Evolutionary conservation across 2,329 filamentous ascomycete genomes (phyloP), one percentile per base, ranked within the genome.

Genomic region (Escovopsis sp.): DNA sequence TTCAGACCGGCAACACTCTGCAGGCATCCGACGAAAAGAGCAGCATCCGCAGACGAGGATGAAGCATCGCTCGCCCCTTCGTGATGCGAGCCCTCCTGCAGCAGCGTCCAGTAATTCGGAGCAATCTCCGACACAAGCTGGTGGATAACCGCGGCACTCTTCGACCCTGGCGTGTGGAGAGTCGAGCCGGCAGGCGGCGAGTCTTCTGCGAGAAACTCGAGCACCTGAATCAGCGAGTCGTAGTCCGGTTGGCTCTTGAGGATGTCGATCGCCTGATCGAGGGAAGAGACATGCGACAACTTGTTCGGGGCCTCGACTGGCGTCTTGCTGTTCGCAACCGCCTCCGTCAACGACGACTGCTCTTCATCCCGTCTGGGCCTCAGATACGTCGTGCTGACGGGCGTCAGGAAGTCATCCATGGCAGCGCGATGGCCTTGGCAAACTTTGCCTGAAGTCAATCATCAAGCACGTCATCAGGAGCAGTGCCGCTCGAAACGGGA

Each of bases 61-160:
- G 11, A 13, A 21, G 35, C 29, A 3, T 33, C 9, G 19, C 43
- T 33, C 5, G 34, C 26, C 27, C 35, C 40, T 10, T 39, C 38
- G 16, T 42, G 26, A 3, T 45, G 39, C 19, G 51, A 52, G n/a
- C 58, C 60, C 38, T 70, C 66, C 27, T 63, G 57, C 13, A 88
- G 50, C 8, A 73, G 48, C 3, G 64, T 51, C 88, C 90, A 96
- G 56, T 88, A 93, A 50, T 87, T 82, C 2, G 83, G 81, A 7
- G 85, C 62, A 18, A 81, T 86, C 23, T 76, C 72, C 13, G 70
- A 76, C 39, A 92, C 74, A 26, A 98, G 60, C 3, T 72, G 61
- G 49, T 86, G 77, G 35, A 88, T 64, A 23, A 94, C 72, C 46
- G 86, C 81, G 15, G 84, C 76, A 38, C 76, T 72, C 41, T 73